phyloP scores from a whole-genome alignment of 73 alveolate species.

The Uronychia binucleata region DNA sequence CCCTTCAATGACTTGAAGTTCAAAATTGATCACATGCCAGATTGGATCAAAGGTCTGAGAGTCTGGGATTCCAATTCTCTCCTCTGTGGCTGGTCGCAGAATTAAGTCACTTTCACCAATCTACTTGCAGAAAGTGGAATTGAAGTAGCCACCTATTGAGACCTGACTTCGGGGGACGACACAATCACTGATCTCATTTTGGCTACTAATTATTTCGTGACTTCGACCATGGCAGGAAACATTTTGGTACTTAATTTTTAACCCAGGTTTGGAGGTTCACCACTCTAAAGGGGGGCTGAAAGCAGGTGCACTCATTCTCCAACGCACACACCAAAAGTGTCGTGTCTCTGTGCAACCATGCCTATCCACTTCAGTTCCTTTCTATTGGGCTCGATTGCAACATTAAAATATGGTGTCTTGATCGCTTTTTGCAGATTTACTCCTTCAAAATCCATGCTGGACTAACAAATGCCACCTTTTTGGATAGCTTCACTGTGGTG shows the following conservation, averaged over 20 bases:
- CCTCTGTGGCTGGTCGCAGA: constrained; percentile 32
- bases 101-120: constrained; percentile 1
- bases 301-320: constrained; percentile 7
- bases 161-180: constrained; percentile 22
- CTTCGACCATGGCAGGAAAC: constrained; percentile 15
- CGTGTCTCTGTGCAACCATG: constrained; percentile 1
- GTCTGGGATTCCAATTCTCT: background rate
- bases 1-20: background rate
- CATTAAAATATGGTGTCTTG: constrained; percentile 34
- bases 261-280: constrained; percentile 19
- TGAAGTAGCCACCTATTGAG: background rate
- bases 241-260: background rate
- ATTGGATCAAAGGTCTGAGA: constrained; percentile 46
- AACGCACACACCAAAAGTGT: constrained; percentile 1
- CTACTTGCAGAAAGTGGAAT: constrained; percentile 6
- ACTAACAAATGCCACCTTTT: background rate
- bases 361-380: background rate
- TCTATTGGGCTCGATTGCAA: constrained; percentile 19
- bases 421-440: background rate
- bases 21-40: constrained; percentile 20
- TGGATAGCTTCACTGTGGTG: constrained; percentile 9
- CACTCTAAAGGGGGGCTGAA: constrained; percentile 1
- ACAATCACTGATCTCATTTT: constrained; percentile 12
- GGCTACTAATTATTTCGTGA: constrained; percentile 16
- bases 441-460: background rate